Evolutionary conservation across 2,329 filamentous ascomycete species (phyloP).

Genomic region (Emydomyces testavorans): DNA sequence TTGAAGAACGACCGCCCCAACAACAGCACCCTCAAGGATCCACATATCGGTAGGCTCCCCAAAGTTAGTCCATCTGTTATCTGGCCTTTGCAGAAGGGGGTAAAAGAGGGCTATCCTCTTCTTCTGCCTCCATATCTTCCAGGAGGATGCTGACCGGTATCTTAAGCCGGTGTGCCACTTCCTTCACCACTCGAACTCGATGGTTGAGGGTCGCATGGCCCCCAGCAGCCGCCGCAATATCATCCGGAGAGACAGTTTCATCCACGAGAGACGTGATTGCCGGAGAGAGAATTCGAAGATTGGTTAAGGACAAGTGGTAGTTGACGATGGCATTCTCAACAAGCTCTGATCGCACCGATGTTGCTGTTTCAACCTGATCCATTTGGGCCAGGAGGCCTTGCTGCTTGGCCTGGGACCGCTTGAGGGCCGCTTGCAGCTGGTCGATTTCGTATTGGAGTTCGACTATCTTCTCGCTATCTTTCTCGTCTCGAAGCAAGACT

Average conservation of each 20-base stretch:
- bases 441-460: conserved; percentile 14
- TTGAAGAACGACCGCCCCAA: neutral
- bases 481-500: conserved; percentile 11
- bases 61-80: neutral
- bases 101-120: neutral
- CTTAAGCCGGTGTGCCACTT: conserved; percentile 12
- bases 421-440: conserved; percentile 10
- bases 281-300: conserved; percentile 11
- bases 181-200: conserved; percentile 12
- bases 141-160: conserved; percentile 9
- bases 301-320: conserved; percentile 12
- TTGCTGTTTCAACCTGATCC: conserved; percentile 13
- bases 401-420: conserved; percentile 11
- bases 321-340: conserved; percentile 14
- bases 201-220: conserved; percentile 14
- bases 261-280: conserved; percentile 13
- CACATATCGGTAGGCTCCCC: neutral
- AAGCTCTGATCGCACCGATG: conserved; percentile 11
- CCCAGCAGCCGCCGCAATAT: conserved; percentile 12
- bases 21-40: neutral
- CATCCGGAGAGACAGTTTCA: conserved; percentile 12
- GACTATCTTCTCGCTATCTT: conserved; percentile 11
- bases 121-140: conserved; percentile 3
- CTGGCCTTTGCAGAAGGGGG: neutral
- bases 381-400: conserved; percentile 12